These are phyloP conservation scores for Albifimbria verrucaria DNA, from an alignment of 2,329 filamentous ascomycete genomes.

Conservation along the genomic window DNA sequence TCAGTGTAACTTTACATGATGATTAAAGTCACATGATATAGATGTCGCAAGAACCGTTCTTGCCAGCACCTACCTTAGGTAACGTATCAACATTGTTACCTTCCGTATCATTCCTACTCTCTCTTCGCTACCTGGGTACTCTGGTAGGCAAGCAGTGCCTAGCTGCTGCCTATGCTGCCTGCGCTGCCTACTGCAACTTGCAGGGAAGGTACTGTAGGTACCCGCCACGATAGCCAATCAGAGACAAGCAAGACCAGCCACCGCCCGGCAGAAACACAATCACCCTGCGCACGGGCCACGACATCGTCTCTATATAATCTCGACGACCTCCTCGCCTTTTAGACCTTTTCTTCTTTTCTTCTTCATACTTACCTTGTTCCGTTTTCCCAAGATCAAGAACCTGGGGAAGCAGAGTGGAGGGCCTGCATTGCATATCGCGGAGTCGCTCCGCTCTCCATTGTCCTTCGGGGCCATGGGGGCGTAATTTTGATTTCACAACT, in stretches of 20 bases:
- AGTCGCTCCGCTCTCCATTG: slow-evolving; percentile 45
- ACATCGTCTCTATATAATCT: slow-evolving; percentile 11
- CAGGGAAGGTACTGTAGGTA: neutral
- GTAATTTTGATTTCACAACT: too few relatives aligned
- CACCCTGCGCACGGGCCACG: slow-evolving; percentile 2
- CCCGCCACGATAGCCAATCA: too few relatives aligned
- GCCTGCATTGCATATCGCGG: slow-evolving; percentile 54
- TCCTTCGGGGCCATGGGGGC: slow-evolving; percentile 50
- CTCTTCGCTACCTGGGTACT: too few relatives aligned
- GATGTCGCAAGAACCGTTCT: too few relatives aligned
- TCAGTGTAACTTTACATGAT: too few relatives aligned
- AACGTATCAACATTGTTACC: too few relatives aligned
- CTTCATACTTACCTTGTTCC: slow-evolving; percentile 52
- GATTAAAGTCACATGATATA: too few relatives aligned
- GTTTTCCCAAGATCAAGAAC: slow-evolving; percentile 41
- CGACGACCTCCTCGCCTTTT: slow-evolving; percentile 6
- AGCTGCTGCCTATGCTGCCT: too few relatives aligned
- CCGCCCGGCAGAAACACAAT: slow-evolving; percentile 6
- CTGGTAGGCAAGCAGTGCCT: too few relatives aligned
- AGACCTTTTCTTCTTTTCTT: slow-evolving; percentile 26
- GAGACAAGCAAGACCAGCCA: neutral
- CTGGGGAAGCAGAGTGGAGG: slow-evolving; percentile 36
- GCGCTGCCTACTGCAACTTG: neutral
- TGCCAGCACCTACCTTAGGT: too few relatives aligned
- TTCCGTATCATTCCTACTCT: too few relatives aligned